Base-by-base conservation (phyloP, 2,329 filamentous ascomycete species). In the Colletotrichum sp. region DNA sequence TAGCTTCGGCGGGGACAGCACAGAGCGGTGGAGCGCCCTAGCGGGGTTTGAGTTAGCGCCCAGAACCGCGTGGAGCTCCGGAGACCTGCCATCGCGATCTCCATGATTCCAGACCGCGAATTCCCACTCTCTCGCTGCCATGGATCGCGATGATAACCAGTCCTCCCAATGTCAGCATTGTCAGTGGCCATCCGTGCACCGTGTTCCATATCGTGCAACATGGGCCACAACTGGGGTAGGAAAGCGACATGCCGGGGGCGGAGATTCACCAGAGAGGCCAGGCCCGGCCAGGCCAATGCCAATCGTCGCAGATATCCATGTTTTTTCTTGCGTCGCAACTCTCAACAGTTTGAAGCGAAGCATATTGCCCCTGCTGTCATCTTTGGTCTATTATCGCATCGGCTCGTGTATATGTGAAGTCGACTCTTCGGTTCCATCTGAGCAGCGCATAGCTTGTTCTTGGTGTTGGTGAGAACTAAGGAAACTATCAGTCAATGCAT, bases 1-100 rank as follows among this genome's bases (percentile, higher is more conserved):
- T 67, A 72, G 73, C 70, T 73, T 66, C 30, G 73, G 70, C 56
- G 73, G 73, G 73, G 73, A 26, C 69, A 68, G 56, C 64, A 36
- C 43, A 34, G 28, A 26, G 62, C 38, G 30, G 32, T 48, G 34
- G 56, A 21, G 16, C 15, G 55, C 64, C 28, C 73, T 68, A 73
- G 43, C 56, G 55, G 32, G 21, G 62, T 62, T 72, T 67, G 15
- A 30, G 61, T 48, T 73, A 73, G 73, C 56, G 56, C 38, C 32
- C 43, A 18, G 13, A 26, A 15, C 9, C 43, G 43, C 21, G 70
- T 68, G 70, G 73, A 62, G 38, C 32, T 13, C 43, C 0, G 43
- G 43, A 52, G 43, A 52, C 43, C 43, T 26, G n/a, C 34, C 73
- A 75, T 75, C 73, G 34, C 73, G 73, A 75, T 75, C 69, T 58